Evolutionary conservation across 2,329 filamentous ascomycete species (phyloP).

Genomic region (Zymoseptoria pseudotritici): DNA sequence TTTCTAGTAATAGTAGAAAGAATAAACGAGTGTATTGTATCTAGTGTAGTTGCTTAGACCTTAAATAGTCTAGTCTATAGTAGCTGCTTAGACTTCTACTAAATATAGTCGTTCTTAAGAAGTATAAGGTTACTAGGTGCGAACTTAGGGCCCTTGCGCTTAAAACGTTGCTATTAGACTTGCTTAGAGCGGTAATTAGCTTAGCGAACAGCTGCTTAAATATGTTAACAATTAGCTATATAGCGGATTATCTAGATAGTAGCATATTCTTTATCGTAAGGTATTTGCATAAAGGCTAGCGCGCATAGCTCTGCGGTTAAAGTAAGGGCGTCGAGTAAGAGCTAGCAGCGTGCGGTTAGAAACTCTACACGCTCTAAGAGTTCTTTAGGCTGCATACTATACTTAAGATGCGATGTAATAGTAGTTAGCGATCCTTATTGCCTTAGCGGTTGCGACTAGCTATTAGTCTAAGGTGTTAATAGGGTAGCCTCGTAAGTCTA

Average conservation of each 20-base stretch:
- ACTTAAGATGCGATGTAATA: background rate
- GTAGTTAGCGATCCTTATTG: background rate
- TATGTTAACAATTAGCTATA: no score
- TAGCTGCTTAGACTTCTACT: background rate
- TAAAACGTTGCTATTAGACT: no score
- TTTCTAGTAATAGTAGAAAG: no score
- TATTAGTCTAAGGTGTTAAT: background rate
- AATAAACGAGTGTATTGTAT: no score
- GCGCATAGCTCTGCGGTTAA: no score
- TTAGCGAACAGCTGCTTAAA: no score
- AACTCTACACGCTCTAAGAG: background rate
- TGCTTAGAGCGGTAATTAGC: no score
- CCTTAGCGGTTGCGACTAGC: background rate
- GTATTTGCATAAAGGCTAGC: background rate
- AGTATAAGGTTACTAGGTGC: background rate
- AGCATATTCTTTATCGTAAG: background rate
- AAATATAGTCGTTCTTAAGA: background rate
- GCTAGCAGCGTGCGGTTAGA: background rate
- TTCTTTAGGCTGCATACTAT: background rate
- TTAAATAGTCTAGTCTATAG: no score
- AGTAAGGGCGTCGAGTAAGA: background rate
- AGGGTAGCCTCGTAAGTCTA: background rate
- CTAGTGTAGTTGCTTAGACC: no score
- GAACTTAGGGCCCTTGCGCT: no score
- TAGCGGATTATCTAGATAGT: background rate